Percentiles rank a stretch among this genome's conserved stretches.
Evolutionary conservation across 805 yeast genomes (phyloP).

Genomic region (Metahyphopichia silvanorum): DNA sequence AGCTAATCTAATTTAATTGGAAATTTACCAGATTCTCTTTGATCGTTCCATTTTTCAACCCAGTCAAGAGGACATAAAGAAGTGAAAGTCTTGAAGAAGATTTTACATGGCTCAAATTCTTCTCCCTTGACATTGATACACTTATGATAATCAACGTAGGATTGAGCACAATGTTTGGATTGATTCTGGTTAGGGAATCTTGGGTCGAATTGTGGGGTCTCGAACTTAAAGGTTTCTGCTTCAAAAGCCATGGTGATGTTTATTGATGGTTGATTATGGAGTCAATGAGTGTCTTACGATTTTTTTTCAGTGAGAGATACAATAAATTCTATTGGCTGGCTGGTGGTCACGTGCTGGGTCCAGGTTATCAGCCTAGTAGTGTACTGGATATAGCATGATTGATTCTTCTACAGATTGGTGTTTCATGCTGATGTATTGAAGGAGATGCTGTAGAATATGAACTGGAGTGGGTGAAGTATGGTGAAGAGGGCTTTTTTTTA

Average conservation of each 20-base stretch:
- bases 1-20: constrained; percentile 36
- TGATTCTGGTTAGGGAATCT: constrained; percentile 98
- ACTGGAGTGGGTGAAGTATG: no score
- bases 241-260: constrained; percentile 30
- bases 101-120: constrained; percentile 96
- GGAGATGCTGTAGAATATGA: not conserved
- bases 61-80: constrained; percentile 83
- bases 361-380: not conserved
- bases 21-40: constrained; percentile 58
- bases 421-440: not conserved
- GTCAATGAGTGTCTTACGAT: constrained; percentile 5
- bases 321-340: not conserved
- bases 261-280: not conserved
- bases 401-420: not conserved
- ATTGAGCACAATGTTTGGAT: constrained; percentile 97
- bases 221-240: constrained; percentile 38
- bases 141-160: constrained; percentile 96
- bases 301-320: not conserved
- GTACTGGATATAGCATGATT: not conserved
- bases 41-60: constrained; percentile 87
- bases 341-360: not conserved
- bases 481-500: not conserved
- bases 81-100: constrained; percentile 86
- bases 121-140: constrained; percentile 97
- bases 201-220: constrained; percentile 65